These are phyloP conservation scores for Lactarius pseudohatsudake DNA, from an alignment of 768 basidiomycete species.

Conservation along the genomic window DNA sequence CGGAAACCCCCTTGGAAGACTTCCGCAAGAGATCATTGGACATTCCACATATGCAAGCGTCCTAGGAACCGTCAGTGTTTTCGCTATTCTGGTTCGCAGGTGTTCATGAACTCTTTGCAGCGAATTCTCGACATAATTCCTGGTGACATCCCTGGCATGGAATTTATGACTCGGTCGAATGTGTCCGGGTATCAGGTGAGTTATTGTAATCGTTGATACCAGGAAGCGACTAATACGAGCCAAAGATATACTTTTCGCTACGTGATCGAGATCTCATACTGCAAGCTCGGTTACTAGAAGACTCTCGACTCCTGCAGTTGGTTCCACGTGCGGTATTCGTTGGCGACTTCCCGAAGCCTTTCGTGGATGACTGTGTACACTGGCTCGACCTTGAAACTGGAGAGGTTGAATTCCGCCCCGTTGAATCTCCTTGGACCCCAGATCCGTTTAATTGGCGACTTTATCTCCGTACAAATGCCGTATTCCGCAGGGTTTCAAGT, in stretches of 20 bases:
- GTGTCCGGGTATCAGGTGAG: slow-evolving; percentile 11
- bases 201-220: not conserved
- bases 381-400: too few relatives aligned
- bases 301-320: slow-evolving; percentile 30
- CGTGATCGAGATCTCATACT: slow-evolving; percentile 4
- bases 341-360: too few relatives aligned
- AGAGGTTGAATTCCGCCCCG: too few relatives aligned
- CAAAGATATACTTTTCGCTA: slow-evolving; percentile 5
- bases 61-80: slow-evolving; percentile 8
- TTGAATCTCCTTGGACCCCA: too few relatives aligned
- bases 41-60: slow-evolving; percentile 9
- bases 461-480: too few relatives aligned
- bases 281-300: not conserved
- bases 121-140: slow-evolving; percentile 9
- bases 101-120: not conserved
- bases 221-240: not conserved
- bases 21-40: not conserved
- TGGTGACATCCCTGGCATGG: slow-evolving; percentile 8
- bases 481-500: too few relatives aligned
- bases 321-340: slow-evolving; percentile 33
- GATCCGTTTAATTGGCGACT: too few relatives aligned
- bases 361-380: too few relatives aligned
- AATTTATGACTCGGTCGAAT: slow-evolving; percentile 8
- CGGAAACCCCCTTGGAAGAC: slow-evolving; percentile 5
- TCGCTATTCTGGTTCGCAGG: too few relatives aligned